Base-by-base conservation (phyloP, 2,329 filamentous ascomycete species). In the Calonectria pteridis region DNA sequence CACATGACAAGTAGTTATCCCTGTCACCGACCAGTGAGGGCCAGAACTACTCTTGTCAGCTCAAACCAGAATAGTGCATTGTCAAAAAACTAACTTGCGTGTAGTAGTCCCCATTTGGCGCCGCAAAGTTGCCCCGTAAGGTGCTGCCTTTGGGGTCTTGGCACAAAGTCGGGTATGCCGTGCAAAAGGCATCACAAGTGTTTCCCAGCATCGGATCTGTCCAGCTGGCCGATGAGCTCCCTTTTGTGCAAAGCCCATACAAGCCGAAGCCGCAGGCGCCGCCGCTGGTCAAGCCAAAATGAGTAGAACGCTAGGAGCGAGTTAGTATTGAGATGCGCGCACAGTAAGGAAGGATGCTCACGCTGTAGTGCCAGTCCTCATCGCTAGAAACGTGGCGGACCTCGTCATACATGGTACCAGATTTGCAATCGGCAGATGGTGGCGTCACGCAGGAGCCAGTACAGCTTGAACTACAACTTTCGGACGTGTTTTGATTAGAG, bases 211-310 rank as follows among this genome's bases (percentile, higher is more conserved):
- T 69, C 4, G 66, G 66, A 51, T 69, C 66, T 62, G 66, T 69
- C 66, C 66, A 69, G 9, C 66, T 62, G 16, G 66, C 53, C 3
- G 66, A 50, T 26, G 66, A 50, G 66, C 66, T 69, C 4, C 66
- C 66, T 51, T 69, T 69, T 40, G 66, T 69, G 66, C 66, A 69
- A 16, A 69, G 66, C 29, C 66, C 66, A 51, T 69, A 69, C 66
- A 69, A 33, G 4, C 66, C 66, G 9, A 69, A 69, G 13, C 66
- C 66, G 29, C 66, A 69, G 9, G 66, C 66, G n/a, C 66, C 66
- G 29, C 66, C 66, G 51, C 66, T 69, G 13, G 66, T 69, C 13
- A 69, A 37, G 40, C 66, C 66, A n/a, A 69, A 69, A 62, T 69
- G 66, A 7, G 66, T 69, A 4, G 66, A 69, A 58, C 66, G 66